Conservation (phyloP, 2,329 filamentous ascomycete species). For the Alternaria incomplexa region DNA sequence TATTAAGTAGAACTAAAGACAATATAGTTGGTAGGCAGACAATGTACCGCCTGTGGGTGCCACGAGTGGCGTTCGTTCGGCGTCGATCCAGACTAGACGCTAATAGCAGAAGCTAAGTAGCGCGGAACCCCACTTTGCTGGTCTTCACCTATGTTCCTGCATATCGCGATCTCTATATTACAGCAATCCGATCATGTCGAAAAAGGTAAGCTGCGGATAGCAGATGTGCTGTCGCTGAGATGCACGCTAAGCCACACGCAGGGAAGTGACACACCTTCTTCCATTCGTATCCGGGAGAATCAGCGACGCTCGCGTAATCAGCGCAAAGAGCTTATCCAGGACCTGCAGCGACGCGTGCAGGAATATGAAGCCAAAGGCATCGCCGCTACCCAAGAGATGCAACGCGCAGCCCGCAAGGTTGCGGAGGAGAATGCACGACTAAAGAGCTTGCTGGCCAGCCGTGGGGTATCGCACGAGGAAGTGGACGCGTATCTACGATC, state of each 20-base stretch:
- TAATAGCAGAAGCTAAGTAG: not conserved
- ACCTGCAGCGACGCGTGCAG: conserved; percentile 68
- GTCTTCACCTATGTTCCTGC: not conserved
- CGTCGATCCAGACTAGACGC: not conserved
- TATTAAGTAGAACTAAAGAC: no score
- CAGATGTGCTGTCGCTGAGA: no score
- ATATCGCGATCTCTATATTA: not conserved
- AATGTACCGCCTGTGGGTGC: not conserved
- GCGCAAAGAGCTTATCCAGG: conserved; percentile 72
- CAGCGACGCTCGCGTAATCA: conserved; percentile 74
- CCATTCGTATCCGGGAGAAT: conserved; percentile 71
- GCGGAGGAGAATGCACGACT: conserved; percentile 70
- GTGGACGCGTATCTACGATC: conserved; percentile 27
- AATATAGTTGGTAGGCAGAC: no score
- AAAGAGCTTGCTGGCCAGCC: conserved; percentile 59
- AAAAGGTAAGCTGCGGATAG: not conserved
- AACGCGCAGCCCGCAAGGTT: conserved; percentile 70
- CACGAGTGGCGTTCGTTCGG: not conserved
- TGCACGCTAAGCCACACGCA: not conserved
- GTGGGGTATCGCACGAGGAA: conserved; percentile 27
- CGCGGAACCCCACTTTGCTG: not conserved
- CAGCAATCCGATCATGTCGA: not conserved
- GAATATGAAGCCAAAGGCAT: conserved; percentile 68
- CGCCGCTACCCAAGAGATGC: conserved; percentile 70
- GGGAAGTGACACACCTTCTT: conserved; percentile 38